Base-by-base conservation (phyloP, 2,329 filamentous ascomycete genomes). In the Verticillium nubilum region DNA sequence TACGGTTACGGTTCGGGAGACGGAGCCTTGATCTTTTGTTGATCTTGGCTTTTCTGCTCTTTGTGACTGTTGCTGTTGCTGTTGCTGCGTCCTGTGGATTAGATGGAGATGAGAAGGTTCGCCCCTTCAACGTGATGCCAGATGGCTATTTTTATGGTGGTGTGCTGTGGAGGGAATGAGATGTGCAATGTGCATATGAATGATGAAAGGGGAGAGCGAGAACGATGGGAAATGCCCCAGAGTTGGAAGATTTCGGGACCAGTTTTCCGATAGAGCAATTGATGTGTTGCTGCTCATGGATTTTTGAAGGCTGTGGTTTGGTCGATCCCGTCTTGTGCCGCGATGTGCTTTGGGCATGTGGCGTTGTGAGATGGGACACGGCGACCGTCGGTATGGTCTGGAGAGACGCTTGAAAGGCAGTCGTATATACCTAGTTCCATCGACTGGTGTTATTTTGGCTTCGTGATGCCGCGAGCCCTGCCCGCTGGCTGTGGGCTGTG, bases 81-180 rank as follows among this genome's bases (percentile, higher is more conserved):
- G 56, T 47, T 58, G 17, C 31, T 33, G 27, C 5, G 54, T 29
- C 26, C 2, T 12, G 33, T 28, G 52, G 53, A n/a, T 27, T 28
- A 12, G n/a, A 13, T 1, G 19, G 3, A 23, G 42, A 27, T 53
- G 3, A 17, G 26, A 47, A 57, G 59, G 27, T 47, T 56, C 62
- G 58, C 62, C 62, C 62, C 62, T 63, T 63, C 60, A 60, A 63
- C 62, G 62, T 58, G 58, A 63, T 33, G 57, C 62, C 60, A 42
- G 52, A 59, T 59, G 60, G 58, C 61, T 23, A 10, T 23, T 23
- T 23, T n/a, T 15, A 37, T n/a, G 35, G 17, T n/a, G 17, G 35
- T 37, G 35, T 2, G 6, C 13, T 31, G 29, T 31, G 29, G 29
- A 31, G 29, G 29, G 9, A 13, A 13, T 31, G 29, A 31, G 13